Evolutionary conservation across 2,329 filamentous ascomycete species (phyloP).

Genomic region (Hymenoscyphus albidus): DNA sequence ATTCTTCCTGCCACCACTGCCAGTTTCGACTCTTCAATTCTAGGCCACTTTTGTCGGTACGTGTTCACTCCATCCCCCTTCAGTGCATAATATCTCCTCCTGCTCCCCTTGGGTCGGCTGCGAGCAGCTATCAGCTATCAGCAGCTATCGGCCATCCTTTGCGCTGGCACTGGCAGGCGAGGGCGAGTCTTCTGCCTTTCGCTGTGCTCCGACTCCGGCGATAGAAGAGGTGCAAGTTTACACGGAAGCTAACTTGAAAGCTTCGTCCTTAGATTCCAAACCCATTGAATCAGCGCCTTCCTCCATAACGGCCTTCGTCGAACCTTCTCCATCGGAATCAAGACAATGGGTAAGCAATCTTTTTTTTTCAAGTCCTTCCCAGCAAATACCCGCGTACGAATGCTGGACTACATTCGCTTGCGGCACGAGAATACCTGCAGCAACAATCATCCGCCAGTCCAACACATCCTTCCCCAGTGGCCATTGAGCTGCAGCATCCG

Average conservation of each 20-base stretch:
- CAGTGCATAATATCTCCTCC: conserved; percentile 18
- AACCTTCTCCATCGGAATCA: conserved; percentile 30
- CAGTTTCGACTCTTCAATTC: conserved; percentile 11
- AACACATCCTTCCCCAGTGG: conserved; percentile 11
- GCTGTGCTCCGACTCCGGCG: not conserved
- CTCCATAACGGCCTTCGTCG: conserved; percentile 30
- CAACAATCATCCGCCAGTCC: conserved; percentile 11
- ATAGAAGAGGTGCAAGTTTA: conserved; percentile 6
- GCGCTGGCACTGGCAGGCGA: not conserved
- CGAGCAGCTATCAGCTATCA: too few relatives aligned
- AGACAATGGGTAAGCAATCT: conserved; percentile 36
- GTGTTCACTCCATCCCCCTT: conserved; percentile 26
- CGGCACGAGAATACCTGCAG: conserved; percentile 12
- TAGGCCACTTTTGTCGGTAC: conserved; percentile 27
- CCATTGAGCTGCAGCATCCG: conserved; percentile 10
- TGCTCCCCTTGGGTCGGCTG: not conserved
- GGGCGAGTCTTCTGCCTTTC: not conserved
- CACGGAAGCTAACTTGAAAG: conserved; percentile 24
- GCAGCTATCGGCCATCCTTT: not conserved
- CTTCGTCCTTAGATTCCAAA: conserved; percentile 17
- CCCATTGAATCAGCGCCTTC: conserved; percentile 22
- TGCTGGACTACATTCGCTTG: conserved; percentile 6
- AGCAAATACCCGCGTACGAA: conserved; percentile 13
- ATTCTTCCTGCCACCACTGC: conserved; percentile 18
- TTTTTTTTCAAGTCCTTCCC: conserved; percentile 20